Evolutionary conservation across 225 moss, liverwort and hornwort genomes (phyloP), one percentile per base, ranked within the genome.

Genomic region (Asterella californica): DNA sequence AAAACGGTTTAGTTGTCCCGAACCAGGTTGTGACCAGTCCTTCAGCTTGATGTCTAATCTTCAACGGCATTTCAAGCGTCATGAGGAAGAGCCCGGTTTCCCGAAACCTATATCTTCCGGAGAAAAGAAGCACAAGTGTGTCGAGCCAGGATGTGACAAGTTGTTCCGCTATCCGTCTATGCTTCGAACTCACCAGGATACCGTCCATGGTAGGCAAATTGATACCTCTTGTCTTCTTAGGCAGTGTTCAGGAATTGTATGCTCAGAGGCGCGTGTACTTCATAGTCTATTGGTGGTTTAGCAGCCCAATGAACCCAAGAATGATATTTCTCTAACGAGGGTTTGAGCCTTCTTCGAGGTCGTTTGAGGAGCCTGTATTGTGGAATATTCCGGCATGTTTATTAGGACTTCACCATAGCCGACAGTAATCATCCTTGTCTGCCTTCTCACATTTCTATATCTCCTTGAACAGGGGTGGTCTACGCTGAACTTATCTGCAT

Each of bases 1-100:
- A 24, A 80, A 77, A 36, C 24, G 82, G 25, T 88, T 82, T 78
- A 57, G 74, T 7, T 92, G 92, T 75, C 61, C 94, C 42, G 46
- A 64, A 78, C 77, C 79, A 71, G 92, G 88, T 37, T 94, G 94
- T 79, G 67, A 78, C 0, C 34, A 81, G 25, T 78, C 84, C 0
- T 92, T 91, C 47, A 91, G 75, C 63, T 38, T 88, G 4, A 79
- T 81, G 73, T 72, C 86, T 30, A 92, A 92, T 76, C 89, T 90
- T 53, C 81, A 79, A 80, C 83, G 89, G 69, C 92, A 94, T 80
- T 78, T 94, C 6, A 87, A 77, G 79, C 76, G 74, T 9, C 92
- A 94, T 47, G 78, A 84, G 12, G 83, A 90, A 70, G 83, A 83
- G 74, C 77, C 53, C 22, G 15, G 65, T 48, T 73, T 82, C 66